A percentile compares a stretch with the other conserved stretches of the same genome.
Evolutionary conservation across 345 rosid species (phyloP).

Genomic region (Litchi chinensis): DNA sequence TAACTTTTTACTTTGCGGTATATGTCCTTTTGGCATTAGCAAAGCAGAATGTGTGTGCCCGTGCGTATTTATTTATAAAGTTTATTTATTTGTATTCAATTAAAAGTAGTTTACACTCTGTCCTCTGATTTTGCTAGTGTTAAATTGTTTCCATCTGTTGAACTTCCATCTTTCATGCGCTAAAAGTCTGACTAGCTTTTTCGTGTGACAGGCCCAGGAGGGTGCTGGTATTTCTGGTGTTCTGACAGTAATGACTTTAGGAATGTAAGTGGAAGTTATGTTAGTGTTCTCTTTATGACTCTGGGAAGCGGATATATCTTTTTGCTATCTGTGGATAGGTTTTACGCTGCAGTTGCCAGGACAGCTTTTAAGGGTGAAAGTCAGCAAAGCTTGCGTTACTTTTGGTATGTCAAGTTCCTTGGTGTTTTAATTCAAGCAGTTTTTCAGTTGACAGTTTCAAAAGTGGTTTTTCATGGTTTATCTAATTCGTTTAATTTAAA

Average conservation of each 20-base stretch:
- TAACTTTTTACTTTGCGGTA: background rate
- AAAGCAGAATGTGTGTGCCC: background rate
- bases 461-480: background rate
- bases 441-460: background rate
- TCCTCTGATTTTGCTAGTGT: conserved; percentile 3
- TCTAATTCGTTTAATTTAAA: background rate
- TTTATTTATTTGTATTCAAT: background rate
- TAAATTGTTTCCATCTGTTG: background rate
- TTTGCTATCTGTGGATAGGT: conserved; percentile 53
- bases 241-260: conserved; percentile 95
- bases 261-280: conserved; percentile 69
- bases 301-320: conserved; percentile 18
- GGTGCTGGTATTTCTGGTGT: conserved; percentile 89
- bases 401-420: conserved; percentile 60
- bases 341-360: conserved; percentile 85
- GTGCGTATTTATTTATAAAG: background rate
- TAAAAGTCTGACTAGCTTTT: conserved; percentile 20
- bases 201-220: conserved; percentile 79
- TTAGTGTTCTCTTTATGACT: conserved; percentile 13
- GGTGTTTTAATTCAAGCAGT: conserved; percentile 1
- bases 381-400: conserved; percentile 92
- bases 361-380: conserved; percentile 95
- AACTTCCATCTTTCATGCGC: background rate
- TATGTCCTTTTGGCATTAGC: background rate
- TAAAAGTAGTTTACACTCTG: background rate